Conservation (phyloP, 208 protist species). For the Trypanosoma lewisi region DNA sequence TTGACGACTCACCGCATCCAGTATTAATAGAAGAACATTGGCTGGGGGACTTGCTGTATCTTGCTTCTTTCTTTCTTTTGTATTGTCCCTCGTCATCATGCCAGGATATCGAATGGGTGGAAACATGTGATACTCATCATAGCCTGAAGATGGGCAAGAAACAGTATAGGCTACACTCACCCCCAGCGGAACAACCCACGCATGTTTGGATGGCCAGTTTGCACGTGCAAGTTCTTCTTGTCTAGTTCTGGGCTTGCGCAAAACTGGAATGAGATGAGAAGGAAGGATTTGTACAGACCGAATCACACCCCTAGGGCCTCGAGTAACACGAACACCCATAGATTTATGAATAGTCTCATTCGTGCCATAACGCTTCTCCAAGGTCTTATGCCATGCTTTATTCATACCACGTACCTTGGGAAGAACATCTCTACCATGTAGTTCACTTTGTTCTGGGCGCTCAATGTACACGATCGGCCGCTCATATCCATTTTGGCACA, state of each 20-base stretch:
- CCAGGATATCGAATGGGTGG: conserved; percentile 24
- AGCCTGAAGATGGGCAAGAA: conserved; percentile 28
- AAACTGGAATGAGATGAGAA: conserved; percentile 1
- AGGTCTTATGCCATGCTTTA: conserved; percentile 32
- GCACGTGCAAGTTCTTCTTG: conserved; percentile 26
- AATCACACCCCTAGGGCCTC: conserved; percentile 29
- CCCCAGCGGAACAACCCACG: conserved; percentile 41
- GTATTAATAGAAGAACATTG: conserved; percentile 51
- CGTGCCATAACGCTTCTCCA: conserved; percentile 36
- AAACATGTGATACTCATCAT: conserved; percentile 59
- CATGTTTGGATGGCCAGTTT: conserved; percentile 28
- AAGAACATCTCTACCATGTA: conserved; percentile 27
- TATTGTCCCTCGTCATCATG: neutral
- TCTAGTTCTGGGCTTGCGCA: conserved; percentile 16
- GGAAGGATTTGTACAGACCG: conserved; percentile 40
- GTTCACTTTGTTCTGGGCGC: conserved; percentile 42
- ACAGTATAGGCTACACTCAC: conserved; percentile 47
- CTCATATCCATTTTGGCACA: conserved; percentile 28
- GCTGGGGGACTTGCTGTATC: conserved; percentile 22
- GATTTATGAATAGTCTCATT: conserved; percentile 21
- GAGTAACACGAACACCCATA: conserved; percentile 39
- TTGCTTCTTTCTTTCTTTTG: neutral
- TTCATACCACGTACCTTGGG: conserved; percentile 21
- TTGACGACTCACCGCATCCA: conserved; percentile 65
- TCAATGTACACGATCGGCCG: conserved; percentile 42